Conservation (phyloP, 768 basidiomycete genomes). For the Rhodotorula toruloides region DNA sequence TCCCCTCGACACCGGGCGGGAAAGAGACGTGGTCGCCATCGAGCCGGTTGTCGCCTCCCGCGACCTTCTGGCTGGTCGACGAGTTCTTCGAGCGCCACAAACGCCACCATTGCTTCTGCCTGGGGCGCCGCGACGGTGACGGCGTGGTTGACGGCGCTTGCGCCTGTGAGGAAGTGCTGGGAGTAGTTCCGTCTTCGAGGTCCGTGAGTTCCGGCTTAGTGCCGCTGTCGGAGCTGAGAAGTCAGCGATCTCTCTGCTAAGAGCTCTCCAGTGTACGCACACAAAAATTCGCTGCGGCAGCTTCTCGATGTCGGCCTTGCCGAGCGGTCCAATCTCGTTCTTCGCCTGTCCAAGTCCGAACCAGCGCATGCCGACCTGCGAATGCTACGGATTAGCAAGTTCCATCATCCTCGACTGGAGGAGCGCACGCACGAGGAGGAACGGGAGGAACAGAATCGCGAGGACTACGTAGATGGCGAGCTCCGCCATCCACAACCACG, state of each 20-base stretch:
- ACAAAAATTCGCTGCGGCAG: slow-evolving; percentile 23
- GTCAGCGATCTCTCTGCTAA: fast-evolving
- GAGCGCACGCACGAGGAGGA: slow-evolving; percentile 10
- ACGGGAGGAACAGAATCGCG: slow-evolving; percentile 40
- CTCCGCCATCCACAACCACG: slow-evolving; percentile 36
- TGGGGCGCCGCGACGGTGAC: too few relatives aligned
- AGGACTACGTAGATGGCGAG: slow-evolving; percentile 39
- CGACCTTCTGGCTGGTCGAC: background rate
- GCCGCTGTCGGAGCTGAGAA: background rate
- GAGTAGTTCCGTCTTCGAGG: background rate
- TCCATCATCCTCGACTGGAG: background rate
- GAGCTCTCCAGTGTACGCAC: background rate
- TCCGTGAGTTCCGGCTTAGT: background rate
- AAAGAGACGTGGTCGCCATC: background rate
- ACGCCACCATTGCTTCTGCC: too few relatives aligned
- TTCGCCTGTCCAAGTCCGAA: slow-evolving; percentile 39
- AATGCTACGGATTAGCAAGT: background rate
- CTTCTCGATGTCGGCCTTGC: slow-evolving; percentile 35
- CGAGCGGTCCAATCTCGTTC: slow-evolving; percentile 40
- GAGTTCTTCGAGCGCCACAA: background rate
- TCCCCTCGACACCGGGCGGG: slow-evolving; percentile 2
- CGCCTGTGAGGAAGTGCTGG: background rate
- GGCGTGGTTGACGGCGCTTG: background rate
- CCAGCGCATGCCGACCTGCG: slow-evolving; percentile 26
- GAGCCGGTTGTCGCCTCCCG: background rate